phyloP scores from a whole-genome alignment of 495 filamentous ascomycete species.

The Aspergillus avenaceus region DNA sequence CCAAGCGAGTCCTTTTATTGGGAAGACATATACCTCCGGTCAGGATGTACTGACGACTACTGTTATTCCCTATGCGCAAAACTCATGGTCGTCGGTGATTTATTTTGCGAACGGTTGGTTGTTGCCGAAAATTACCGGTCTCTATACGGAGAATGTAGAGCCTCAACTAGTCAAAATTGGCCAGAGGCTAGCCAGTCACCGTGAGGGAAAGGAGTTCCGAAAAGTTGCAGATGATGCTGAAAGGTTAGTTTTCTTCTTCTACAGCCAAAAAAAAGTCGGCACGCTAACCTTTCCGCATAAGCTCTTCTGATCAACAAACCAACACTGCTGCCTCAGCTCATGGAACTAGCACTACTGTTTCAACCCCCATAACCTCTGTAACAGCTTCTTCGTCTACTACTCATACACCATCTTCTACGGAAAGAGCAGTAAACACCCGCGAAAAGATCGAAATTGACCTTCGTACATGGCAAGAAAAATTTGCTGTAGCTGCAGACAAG shows the following conservation, averaged over 20 bases:
- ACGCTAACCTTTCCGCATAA: slow-evolving; percentile 22
- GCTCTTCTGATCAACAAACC: slow-evolving; percentile 26
- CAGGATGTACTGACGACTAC: slow-evolving; percentile 66
- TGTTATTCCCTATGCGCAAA: slow-evolving; percentile 65
- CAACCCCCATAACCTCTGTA: slow-evolving; percentile 18
- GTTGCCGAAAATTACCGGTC: slow-evolving; percentile 71
- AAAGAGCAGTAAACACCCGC: slow-evolving; percentile 50
- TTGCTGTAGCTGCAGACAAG: slow-evolving; percentile 75
- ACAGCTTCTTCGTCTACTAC: slow-evolving; percentile 18
- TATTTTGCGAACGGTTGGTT: slow-evolving; percentile 68
- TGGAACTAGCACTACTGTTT: slow-evolving; percentile 16
- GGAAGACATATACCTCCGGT: slow-evolving; percentile 61
- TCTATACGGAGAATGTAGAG: slow-evolving; percentile 90
- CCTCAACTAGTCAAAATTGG: slow-evolving; percentile 91
- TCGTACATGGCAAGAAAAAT: slow-evolving; percentile 77
- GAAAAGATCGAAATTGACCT: slow-evolving; percentile 76
- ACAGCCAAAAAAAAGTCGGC: not conserved
- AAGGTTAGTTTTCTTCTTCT: slow-evolving; percentile 34
- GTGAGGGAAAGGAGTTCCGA: slow-evolving; percentile 59
- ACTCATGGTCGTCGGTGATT: slow-evolving; percentile 61
- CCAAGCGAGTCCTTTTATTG: slow-evolving; percentile 65
- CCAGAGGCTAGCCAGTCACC: slow-evolving; percentile 81
- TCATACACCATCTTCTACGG: slow-evolving; percentile 31
- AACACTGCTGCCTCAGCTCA: slow-evolving; percentile 17
- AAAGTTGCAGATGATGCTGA: slow-evolving; percentile 55